Base-by-base conservation (phyloP, 2,329 filamentous ascomycete genomes). In the Shiraia bambusicola region DNA sequence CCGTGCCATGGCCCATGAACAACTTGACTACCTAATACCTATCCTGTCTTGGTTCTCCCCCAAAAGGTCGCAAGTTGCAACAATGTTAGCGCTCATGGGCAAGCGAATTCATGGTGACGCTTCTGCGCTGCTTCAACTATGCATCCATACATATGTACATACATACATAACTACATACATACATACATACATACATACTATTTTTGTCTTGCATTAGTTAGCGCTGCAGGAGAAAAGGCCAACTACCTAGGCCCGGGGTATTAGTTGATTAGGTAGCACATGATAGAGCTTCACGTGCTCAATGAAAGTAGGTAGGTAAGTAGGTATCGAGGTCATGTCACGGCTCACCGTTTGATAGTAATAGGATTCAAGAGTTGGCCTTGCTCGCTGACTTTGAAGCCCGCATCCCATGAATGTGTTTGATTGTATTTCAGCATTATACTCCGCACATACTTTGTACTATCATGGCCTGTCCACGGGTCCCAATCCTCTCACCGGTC, bases 131-230 rank as follows among this genome's bases (percentile, higher is more conserved):
- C 43, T 28, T 42, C n/a, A n/a, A n/a, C n/a, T n/a, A n/a, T n/a
- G n/a, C n/a, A n/a, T n/a, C n/a, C n/a, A n/a, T n/a, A n/a, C n/a
- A n/a, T n/a, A n/a, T n/a, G n/a, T n/a, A n/a, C n/a, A n/a, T n/a
- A n/a, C n/a, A n/a, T n/a, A n/a, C n/a, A n/a, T n/a, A n/a, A n/a
- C n/a, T n/a, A n/a, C n/a, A n/a, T n/a, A n/a, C n/a, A n/a, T n/a
- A n/a, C n/a, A n/a, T n/a, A n/a, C n/a, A n/a, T n/a, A n/a, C n/a
- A n/a, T n/a, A n/a, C n/a, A n/a, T 37, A 39, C 51, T 58, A 55
- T 57, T 60, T 58, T 55, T 46, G 47, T 47, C 47, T 47, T n/a
- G n/a, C 40, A 28, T 26, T 42, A 47, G 47, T 34, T 42, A 34
- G 37, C 45, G 37, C 37, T 32, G 34, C 37, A 40, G 15, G 31